These are phyloP conservation scores for Novymonas esmeraldas DNA, from an alignment of 208 protist species.

Conservation along the genomic window DNA sequence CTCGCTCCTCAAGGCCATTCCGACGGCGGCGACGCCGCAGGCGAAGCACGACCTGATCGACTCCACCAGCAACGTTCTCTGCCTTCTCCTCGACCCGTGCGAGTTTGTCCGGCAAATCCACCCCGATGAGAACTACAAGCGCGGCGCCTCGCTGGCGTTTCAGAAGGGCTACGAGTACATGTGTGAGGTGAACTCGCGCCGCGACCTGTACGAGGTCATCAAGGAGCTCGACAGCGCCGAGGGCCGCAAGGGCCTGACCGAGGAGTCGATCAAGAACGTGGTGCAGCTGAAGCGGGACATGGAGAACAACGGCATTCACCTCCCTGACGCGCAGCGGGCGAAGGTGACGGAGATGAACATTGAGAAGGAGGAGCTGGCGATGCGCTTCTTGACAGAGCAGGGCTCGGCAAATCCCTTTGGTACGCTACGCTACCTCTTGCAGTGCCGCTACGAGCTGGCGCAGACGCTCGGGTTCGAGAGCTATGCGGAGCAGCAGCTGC, in stretches of 20 bases:
- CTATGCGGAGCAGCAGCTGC: slow-evolving; percentile 91
- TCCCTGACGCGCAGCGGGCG: slow-evolving; percentile 72
- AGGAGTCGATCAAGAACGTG: slow-evolving; percentile 90
- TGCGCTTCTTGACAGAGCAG: slow-evolving; percentile 82
- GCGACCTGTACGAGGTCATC: slow-evolving; percentile 88
- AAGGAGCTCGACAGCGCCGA: slow-evolving; percentile 72
- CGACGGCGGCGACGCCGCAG: slow-evolving; percentile 60
- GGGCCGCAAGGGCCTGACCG: slow-evolving; percentile 62
- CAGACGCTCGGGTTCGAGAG: slow-evolving; percentile 84
- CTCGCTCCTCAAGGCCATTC: slow-evolving; percentile 74
- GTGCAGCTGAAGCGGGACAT: slow-evolving; percentile 90
- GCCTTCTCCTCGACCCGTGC: slow-evolving; percentile 90
- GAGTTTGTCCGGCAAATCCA: slow-evolving; percentile 94
- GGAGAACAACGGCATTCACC: slow-evolving; percentile 93
- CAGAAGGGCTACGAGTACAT: slow-evolving; percentile 90
- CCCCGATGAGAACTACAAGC: slow-evolving; percentile 85
- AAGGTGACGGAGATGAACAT: slow-evolving; percentile 88
- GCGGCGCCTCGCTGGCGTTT: slow-evolving; percentile 77
- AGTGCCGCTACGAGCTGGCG: slow-evolving; percentile 84
- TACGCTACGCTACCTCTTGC: slow-evolving; percentile 81
- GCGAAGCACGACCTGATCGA: slow-evolving; percentile 92
- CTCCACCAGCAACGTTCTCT: slow-evolving; percentile 91
- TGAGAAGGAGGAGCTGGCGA: slow-evolving; percentile 87
- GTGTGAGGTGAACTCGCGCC: slow-evolving; percentile 89
- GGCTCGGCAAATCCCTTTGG: slow-evolving; percentile 71